Conservation (phyloP, 306 rosid genomes). For the Lathyrus oleraceus region DNA sequence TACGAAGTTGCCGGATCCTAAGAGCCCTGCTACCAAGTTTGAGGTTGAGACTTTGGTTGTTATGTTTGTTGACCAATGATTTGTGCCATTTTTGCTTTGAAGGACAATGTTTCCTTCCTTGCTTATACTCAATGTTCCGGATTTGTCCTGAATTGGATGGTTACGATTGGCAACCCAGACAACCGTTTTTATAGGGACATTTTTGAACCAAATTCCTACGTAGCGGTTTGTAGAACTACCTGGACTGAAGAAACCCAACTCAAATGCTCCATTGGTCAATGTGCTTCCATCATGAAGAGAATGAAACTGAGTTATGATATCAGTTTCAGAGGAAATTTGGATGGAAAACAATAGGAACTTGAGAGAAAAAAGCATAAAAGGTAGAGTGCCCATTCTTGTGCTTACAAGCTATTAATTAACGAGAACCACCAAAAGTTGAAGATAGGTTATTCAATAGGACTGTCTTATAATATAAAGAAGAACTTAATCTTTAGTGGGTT, state of each 20-base stretch:
- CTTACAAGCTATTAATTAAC: too few relatives aligned
- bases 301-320: background rate
- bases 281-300: slow-evolving; percentile 21
- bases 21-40: slow-evolving; percentile 23
- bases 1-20: slow-evolving; percentile 59
- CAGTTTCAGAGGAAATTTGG: background rate
- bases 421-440: too few relatives aligned
- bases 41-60: slow-evolving; percentile 32
- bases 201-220: slow-evolving; percentile 31
- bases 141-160: slow-evolving; percentile 20
- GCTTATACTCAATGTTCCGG: slow-evolving; percentile 40
- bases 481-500: too few relatives aligned
- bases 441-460: too few relatives aligned
- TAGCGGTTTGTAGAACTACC: slow-evolving; percentile 30
- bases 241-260: slow-evolving; percentile 32
- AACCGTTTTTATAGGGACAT: background rate
- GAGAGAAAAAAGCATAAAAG: background rate
- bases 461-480: too few relatives aligned
- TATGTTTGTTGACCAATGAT: slow-evolving; percentile 46
- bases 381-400: background rate
- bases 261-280: slow-evolving; percentile 22
- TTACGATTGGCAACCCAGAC: slow-evolving; percentile 43
- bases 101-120: slow-evolving; percentile 37
- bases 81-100: slow-evolving; percentile 8
- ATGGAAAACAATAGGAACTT: background rate